Conservation (phyloP, 768 basidiomycete species). For the Agaricus sinodeliciosus region DNA sequence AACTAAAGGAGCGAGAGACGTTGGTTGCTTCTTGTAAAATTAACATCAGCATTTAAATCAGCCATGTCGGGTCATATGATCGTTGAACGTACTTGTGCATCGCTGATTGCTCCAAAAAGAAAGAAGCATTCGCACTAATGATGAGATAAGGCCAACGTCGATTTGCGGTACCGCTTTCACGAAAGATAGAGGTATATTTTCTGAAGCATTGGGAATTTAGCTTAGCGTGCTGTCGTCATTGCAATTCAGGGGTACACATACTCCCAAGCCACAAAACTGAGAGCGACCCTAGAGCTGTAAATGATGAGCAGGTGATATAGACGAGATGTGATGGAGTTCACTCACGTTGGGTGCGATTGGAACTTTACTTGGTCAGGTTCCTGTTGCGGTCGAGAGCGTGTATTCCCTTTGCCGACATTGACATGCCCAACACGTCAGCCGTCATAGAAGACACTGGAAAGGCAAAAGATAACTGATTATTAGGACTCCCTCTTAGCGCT, state of each 20-base stretch:
- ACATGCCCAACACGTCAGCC: neutral
- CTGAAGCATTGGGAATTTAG: conserved; percentile 34
- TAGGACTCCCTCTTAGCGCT: too few relatives aligned
- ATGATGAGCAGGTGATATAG: neutral
- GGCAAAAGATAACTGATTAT: neutral
- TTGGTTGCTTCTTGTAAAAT: conserved; percentile 17
- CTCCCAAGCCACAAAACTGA: conserved; percentile 45
- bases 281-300: conserved; percentile 25
- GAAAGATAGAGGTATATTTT: conserved; percentile 38
- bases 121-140: conserved; percentile 26
- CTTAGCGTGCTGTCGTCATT: conserved; percentile 10
- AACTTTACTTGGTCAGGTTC: neutral
- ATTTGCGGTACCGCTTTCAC: conserved; percentile 35
- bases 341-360: neutral
- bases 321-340: neutral
- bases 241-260: conserved; percentile 18
- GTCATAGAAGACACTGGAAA: neutral
- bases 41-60: neutral
- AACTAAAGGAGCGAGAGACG: conserved; percentile 28
- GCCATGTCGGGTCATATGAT: neutral
- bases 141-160: conserved; percentile 35
- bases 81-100: conserved; percentile 22
- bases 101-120: conserved; percentile 29
- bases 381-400: conserved; percentile 17
- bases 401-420: conserved; percentile 17